Evolutionary conservation across 805 yeast species (phyloP).

Genomic region (Candida awuae): DNA sequence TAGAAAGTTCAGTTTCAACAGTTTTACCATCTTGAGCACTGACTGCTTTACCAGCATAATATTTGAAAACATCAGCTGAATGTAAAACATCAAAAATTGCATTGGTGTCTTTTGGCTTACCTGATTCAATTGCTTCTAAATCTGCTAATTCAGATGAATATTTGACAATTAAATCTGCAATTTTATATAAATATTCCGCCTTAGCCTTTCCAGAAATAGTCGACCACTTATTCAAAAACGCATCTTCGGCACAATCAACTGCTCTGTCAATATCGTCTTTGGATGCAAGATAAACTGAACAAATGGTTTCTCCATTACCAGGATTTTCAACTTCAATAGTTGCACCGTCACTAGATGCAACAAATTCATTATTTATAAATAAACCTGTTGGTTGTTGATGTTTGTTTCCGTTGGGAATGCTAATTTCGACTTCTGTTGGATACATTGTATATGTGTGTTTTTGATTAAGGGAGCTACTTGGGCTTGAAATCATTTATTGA

Average conservation of each 20-base stretch:
- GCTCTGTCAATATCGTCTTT: constrained; percentile 47
- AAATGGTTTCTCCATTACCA: constrained; percentile 43
- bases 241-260: constrained; percentile 43
- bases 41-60: constrained; percentile 72
- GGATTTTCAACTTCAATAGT: constrained; percentile 55
- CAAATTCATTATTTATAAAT: constrained; percentile 81
- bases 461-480: too few species aligned
- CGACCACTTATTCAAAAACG: constrained; percentile 43
- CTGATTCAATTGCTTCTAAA: constrained; percentile 52
- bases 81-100: constrained; percentile 54
- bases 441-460: not conserved
- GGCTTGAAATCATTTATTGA: too few species aligned
- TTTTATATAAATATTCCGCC: constrained; percentile 37
- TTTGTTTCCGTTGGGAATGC: constrained; percentile 44
- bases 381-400: constrained; percentile 73
- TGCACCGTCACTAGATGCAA: constrained; percentile 39
- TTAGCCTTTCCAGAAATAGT: constrained; percentile 38
- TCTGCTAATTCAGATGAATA: constrained; percentile 45
- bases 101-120: constrained; percentile 46
- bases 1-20: constrained; percentile 49
- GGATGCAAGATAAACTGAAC: constrained; percentile 44
- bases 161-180: constrained; percentile 42
- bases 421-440: constrained; percentile 17
- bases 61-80: constrained; percentile 47
- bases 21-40: constrained; percentile 53